phyloP scores from a whole-genome alignment of 208 protist species.

The Acanthamoeba sp. region DNA sequence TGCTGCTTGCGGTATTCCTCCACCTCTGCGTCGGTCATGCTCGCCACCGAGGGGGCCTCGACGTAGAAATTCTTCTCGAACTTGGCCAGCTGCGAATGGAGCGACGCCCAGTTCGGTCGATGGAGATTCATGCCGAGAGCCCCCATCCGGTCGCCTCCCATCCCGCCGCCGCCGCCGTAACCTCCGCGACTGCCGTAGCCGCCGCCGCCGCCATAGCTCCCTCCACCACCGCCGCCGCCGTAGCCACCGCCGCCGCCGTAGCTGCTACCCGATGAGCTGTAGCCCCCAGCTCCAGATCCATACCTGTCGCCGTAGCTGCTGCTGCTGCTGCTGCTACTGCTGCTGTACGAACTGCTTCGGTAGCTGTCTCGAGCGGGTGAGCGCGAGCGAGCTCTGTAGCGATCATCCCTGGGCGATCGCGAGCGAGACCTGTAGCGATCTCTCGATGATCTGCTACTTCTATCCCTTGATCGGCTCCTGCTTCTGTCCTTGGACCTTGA shows the following conservation, averaged over 20 bases:
- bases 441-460: background rate
- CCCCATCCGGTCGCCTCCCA: constrained; percentile 1
- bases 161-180: background rate
- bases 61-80: constrained; percentile 89
- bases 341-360: background rate
- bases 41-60: constrained; percentile 82
- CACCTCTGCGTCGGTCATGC: constrained; percentile 81
- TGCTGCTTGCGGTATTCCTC: constrained; percentile 8
- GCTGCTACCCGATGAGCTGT: background rate
- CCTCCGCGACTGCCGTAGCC: background rate
- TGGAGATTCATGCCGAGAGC: background rate
- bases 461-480: background rate
- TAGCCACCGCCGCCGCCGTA: background rate
- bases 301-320: background rate
- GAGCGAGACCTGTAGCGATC: background rate
- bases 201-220: background rate
- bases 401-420: background rate
- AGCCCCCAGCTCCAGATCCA: background rate
- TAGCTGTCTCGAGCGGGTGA: background rate
- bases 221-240: background rate
- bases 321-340: constrained; percentile 39
- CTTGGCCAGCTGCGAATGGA: constrained; percentile 4
- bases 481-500: background rate
- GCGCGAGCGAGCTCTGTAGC: background rate
- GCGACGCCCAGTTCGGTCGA: background rate